Base-by-base conservation (phyloP, 331 rosid genomes). In the Arachis monticola region DNA sequence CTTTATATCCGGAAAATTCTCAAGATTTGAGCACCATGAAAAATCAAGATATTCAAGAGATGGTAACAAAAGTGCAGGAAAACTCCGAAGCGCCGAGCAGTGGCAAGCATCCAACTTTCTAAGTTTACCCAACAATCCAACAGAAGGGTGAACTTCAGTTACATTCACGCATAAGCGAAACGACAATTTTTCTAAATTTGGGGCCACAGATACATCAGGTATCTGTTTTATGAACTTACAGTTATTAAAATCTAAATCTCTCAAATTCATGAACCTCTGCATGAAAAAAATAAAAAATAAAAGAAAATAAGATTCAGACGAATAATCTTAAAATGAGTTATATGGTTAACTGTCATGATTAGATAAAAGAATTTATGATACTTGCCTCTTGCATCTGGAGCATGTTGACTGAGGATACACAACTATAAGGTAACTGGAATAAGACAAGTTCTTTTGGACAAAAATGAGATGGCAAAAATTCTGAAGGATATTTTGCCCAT, bases 171-270 rank as follows among this genome's bases (percentile, higher is more conserved):
- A 62, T 8, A 1, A 4, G 40, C 11, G 17, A 35, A 74, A 32
- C 5, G 5, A 40, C 3, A 70, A 4, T 13, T 70, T 64, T 56
- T 2, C 59, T 32, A 79, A 72, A 38, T 64, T 72, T 71, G 82
- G 73, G 8, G 8, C 13, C 8, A 65, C 7, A 64, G 73, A 78
- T 50, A 78, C 7, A 10, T 78, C 77, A 5, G 67, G 77, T 40
- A 78, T 31, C 44, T 64, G 9, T 67, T 5, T 9, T 17, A 57
- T 32, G 7, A 0, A 44, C 1, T 55, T 2, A 40, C 74, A 72
- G 1, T 5, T 2, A 10, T 0, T 10, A 22, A 77, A 27, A 27
- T 48, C 52, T 57, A 77, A 7, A 2, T 12, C 50, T 12, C 55
- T 61, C 66, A 77, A 69, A 47, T 3, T 4, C 65, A 38, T 0